Evolutionary conservation across 495 filamentous ascomycete species (phyloP), one percentile per base, ranked within the genome.

Genomic region (Poronia punctata): DNA sequence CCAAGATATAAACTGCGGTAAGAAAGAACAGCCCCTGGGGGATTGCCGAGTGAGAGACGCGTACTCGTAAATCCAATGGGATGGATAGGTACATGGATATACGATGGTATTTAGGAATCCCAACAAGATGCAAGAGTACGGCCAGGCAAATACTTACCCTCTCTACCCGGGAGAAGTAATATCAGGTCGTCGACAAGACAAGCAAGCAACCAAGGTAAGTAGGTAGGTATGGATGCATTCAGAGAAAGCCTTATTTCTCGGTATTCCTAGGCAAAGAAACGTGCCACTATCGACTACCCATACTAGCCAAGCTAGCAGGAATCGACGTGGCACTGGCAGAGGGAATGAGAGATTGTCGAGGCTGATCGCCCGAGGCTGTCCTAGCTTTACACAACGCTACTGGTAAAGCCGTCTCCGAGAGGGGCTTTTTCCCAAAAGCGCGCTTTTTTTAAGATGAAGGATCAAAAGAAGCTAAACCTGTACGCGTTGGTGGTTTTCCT

Each of bases 391-490:
- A 32, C 29, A 16, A 23, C 12, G 14, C 29, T 18, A 12, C 38
- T 33, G 29, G 26, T 30, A 24, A 41, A n/a, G n/a, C n/a, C n/a
- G 38, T 22, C 29, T 14, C 19, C 27, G 29, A 24, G 17, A 44
- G 15, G 27, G 19, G 34, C 17, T 27, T 37, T 44, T 26, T n/a
- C n/a, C n/a, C 33, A 16, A 34, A 44, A 34, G 29, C 16, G 12
- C 32, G 38, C 38, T 31, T 23, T 34, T 24, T 33, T 38, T 38
- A 33, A 45, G 34, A 38, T 38, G 35, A 38, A 45, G 27, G 35
- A 45, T 45, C 32, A 38, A 36, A n/a, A 45, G 35, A 38, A 33
- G 42, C 42, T 45, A 33, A 38, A 28, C 42, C 41, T 34, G 37
- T 45, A 34, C 42, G 34, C 27, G 38, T 38, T 22, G n/a, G n/a